phyloP scores from a whole-genome alignment of 179 eudicot species.

The Beta lomatogona region DNA sequence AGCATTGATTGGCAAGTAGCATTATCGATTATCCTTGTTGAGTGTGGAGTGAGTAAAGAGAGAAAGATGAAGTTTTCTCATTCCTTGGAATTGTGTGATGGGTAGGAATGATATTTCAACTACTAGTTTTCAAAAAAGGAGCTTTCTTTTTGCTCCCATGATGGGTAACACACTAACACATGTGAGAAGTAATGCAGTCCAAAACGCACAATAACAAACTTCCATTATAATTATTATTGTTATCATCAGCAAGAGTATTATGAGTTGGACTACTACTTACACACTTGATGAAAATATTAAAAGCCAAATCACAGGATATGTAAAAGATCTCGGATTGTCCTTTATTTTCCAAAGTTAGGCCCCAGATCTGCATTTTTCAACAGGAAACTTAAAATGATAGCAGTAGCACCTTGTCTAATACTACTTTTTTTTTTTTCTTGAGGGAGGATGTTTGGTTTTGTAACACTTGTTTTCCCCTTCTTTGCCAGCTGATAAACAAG shows the following conservation, averaged over 20 bases:
- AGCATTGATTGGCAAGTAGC: too few species aligned
- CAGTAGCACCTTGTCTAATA: too few species aligned
- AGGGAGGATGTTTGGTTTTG: too few species aligned
- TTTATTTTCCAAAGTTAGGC: neutral
- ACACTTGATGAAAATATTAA: neutral
- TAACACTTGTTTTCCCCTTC: too few species aligned
- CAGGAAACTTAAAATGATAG: too few species aligned
- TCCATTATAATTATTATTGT: conserved; percentile 19
- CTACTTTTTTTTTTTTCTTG: too few species aligned
- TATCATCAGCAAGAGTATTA: neutral
- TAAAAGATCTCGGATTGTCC: neutral
- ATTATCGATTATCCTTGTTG: too few species aligned
- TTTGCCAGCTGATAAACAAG: too few species aligned
- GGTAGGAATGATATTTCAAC: conserved; percentile 27
- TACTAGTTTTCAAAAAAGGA: conserved; percentile 22
- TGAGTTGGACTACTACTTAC: too few species aligned
- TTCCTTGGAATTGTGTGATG: conserved; percentile 3
- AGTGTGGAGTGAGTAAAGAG: too few species aligned
- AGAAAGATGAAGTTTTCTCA: conserved; percentile 6
- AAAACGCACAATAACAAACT: conserved; percentile 16
- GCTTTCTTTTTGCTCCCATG: conserved; percentile 26
- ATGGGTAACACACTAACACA: conserved; percentile 25
- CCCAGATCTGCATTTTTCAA: too few species aligned
- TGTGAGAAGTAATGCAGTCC: conserved; percentile 27
- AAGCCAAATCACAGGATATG: neutral